A percentile compares a stretch with the other conserved stretches of the same genome.
Conservation (phyloP, 768 basidiomycete species). For the Chalciporus chontae region DNA sequence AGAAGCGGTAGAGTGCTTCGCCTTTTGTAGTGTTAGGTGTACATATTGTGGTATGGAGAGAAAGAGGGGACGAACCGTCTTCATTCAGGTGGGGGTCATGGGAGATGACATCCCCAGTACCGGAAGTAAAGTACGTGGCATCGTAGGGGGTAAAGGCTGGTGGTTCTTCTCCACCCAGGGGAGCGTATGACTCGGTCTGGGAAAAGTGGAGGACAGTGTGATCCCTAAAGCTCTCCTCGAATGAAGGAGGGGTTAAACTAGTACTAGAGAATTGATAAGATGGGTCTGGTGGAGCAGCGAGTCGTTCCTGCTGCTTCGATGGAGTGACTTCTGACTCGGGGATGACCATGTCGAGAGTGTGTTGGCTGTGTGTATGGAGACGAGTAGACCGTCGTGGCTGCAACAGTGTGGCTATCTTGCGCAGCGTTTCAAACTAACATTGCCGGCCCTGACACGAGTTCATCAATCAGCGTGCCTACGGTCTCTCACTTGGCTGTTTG, state of each 20-base stretch:
- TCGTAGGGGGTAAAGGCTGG: slow-evolving; percentile 62
- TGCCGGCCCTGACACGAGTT: too few species aligned
- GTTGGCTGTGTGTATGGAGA: too few species aligned
- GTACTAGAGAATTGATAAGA: neutral
- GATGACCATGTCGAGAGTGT: slow-evolving; percentile 2
- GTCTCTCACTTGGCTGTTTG: neutral
- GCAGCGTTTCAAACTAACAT: too few species aligned
- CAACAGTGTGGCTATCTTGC: too few species aligned
- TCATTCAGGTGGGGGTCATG: slow-evolving; percentile 68
- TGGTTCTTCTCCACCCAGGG: slow-evolving; percentile 45
- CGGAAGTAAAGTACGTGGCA: slow-evolving; percentile 53
- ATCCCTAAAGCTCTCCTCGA: slow-evolving; percentile 26
- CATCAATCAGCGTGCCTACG: neutral
- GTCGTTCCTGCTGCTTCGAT: slow-evolving; percentile 4
- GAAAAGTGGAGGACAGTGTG: slow-evolving; percentile 24
- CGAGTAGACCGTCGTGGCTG: too few species aligned
- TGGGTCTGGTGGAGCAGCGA: neutral
- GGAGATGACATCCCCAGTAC: slow-evolving; percentile 53
- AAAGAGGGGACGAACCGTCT: slow-evolving; percentile 42
- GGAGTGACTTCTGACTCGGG: slow-evolving; percentile 5
- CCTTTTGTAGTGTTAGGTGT: slow-evolving; percentile 37
- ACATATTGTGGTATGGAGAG: neutral
- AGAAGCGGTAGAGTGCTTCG: slow-evolving; percentile 70
- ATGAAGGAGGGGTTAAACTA: slow-evolving; percentile 20
- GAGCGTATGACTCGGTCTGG: slow-evolving; percentile 16